Evolutionary conservation across 1,284 basidiomycete genomes (phyloP), one percentile per base, ranked within the genome.

Genomic region (Ganoderma meredithae): DNA sequence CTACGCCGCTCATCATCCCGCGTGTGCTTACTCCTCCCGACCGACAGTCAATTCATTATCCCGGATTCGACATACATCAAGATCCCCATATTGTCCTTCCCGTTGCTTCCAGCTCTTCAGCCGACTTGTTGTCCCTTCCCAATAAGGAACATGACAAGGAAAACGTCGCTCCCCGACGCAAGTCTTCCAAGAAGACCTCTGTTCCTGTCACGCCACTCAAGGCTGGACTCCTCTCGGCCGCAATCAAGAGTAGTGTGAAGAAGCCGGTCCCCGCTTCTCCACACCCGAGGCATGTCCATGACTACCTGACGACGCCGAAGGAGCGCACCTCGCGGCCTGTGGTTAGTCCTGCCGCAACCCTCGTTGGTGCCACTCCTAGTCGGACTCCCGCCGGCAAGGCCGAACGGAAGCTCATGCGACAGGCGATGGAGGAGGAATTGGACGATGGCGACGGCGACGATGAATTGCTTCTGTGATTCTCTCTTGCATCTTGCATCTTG

Each of bases 31-130:
- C 83, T 19, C 81, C 80, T 27, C 77, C 81, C 53, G 85, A 90
- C 74, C 85, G 85, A 8, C 83, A 85, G 60, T 92, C 90, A 12
- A 81, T 84, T 43, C 92, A 93, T 74, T 92, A 91, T 76, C 92
- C 92, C 10, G 91, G 92, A 19, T 94, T 94, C 73, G 79, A 82
- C 64, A 83, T 93, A 56, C 84, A 86, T 76, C 84, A 81, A 71
- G 91, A 93, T 75, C 74, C 81, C 13, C 81, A 85, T 73, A 76
- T 81, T 64, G 62, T 77, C 47, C 69, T 82, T 31, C 79, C 79
- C 17, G 62, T 67, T 1, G 27, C 71, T 10, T 52, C 68, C 47
- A 39, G 58, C 8, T n/a, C 55, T n/a, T 5, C 56, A 39, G 55
- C 40, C 22, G 64, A 65, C 60, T 69, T 64, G 44, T 59, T 64